Conservation (phyloP, 2,329 filamentous ascomycete genomes). For the Zymoseptoria passerinii region DNA sequence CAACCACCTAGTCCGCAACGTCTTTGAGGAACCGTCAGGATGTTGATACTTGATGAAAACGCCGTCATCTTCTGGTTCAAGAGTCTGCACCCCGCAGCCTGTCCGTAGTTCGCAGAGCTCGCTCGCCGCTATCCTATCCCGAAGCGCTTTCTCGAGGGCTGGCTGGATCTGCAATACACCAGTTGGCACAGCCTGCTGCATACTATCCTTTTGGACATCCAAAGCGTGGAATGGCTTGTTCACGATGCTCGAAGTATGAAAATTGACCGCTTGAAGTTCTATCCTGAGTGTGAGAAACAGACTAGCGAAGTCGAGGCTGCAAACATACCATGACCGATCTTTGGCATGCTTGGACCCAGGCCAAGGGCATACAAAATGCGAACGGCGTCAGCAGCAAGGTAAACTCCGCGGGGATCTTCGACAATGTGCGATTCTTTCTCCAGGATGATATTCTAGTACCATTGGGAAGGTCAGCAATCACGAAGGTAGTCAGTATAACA, state of each 20-base stretch:
- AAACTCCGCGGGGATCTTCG: slow-evolving; percentile 6
- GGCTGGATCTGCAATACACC: slow-evolving; percentile 7
- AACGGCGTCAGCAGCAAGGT: slow-evolving; percentile 4
- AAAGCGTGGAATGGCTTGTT: background rate
- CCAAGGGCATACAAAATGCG: slow-evolving; percentile 3
- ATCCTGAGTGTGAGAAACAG: background rate
- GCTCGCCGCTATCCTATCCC: background rate
- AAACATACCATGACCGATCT: slow-evolving; percentile 5
- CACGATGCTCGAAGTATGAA: slow-evolving; percentile 1
- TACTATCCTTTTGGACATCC: background rate
- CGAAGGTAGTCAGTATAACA: background rate
- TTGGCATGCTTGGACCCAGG: slow-evolving; percentile 1
- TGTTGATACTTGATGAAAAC: slow-evolving; percentile 14
- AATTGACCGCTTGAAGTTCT: slow-evolving; percentile 2
- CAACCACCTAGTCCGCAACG: slow-evolving; percentile 27
- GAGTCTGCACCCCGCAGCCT: slow-evolving; percentile 3
- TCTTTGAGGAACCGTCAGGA: background rate
- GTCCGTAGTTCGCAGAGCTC: slow-evolving; percentile 3
- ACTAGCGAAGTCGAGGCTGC: background rate
- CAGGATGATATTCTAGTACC: slow-evolving; percentile 4
- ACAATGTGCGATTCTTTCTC: slow-evolving; percentile 4
- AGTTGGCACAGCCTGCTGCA: slow-evolving; percentile 3
- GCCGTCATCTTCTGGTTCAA: slow-evolving; percentile 15
- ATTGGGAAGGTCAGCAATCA: background rate
- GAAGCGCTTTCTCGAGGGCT: slow-evolving; percentile 1